These are phyloP conservation scores for Orbilia quercus DNA, from an alignment of 2,329 filamentous ascomycete genomes.

Conservation along the genomic window DNA sequence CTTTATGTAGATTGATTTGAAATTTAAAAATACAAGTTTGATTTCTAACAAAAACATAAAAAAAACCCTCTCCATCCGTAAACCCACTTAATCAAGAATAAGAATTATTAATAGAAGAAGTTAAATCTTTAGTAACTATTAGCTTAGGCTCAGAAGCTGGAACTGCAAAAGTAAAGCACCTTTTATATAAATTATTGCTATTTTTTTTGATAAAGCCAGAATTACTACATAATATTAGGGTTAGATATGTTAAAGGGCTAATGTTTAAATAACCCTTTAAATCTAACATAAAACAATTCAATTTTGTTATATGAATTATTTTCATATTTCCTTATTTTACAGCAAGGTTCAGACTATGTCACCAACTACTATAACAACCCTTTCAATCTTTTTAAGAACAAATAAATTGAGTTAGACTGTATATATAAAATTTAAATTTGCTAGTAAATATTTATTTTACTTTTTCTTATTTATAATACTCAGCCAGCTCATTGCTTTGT, in stretches of 20 bases:
- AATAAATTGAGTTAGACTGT: slow-evolving; percentile 9
- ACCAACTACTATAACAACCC: slow-evolving; percentile 10
- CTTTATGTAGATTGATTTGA: slow-evolving; percentile 16
- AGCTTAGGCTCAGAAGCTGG: slow-evolving; percentile 4
- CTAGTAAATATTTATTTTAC: slow-evolving; percentile 5
- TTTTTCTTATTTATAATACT: slow-evolving; percentile 6
- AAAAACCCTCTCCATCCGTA: slow-evolving; percentile 29
- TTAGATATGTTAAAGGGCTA: slow-evolving; percentile 15
- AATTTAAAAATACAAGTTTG: slow-evolving; percentile 22
- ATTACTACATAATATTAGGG: slow-evolving; percentile 14
- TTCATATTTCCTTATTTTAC: slow-evolving; percentile 19
- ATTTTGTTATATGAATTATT: slow-evolving; percentile 17
- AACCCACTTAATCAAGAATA: slow-evolving; percentile 33
- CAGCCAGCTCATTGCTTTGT: neutral
- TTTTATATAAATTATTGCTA: slow-evolving; percentile 7
- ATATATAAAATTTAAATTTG: slow-evolving; percentile 4
- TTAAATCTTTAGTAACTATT: slow-evolving; percentile 14
- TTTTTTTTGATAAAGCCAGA: slow-evolving; percentile 13
- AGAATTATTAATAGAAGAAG: slow-evolving; percentile 31
- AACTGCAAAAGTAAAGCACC: slow-evolving; percentile 10
- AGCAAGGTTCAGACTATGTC: slow-evolving; percentile 16
- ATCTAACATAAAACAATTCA: slow-evolving; percentile 19
- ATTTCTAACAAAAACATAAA: slow-evolving; percentile 24
- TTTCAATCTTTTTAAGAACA: slow-evolving; percentile 15
- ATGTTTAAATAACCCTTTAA: slow-evolving; percentile 19